Conservation (phyloP, 495 filamentous ascomycete species). For the Penicillium alfredii region DNA sequence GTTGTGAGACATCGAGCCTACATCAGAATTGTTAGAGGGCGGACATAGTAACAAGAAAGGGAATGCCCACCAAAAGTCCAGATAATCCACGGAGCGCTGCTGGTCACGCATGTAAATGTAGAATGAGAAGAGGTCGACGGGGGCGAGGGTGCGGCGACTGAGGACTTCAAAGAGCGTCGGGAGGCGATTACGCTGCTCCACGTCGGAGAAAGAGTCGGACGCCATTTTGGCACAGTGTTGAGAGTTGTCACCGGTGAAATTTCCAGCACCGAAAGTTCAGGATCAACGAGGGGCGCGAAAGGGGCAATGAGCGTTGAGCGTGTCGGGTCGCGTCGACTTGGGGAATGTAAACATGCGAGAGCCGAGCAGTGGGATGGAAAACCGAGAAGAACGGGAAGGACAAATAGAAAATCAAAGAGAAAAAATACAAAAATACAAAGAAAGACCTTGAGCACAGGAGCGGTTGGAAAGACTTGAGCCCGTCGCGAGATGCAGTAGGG, state of each 20-base stretch:
- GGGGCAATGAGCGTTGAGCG: conserved; percentile 19
- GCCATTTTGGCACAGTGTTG: conserved; percentile 25
- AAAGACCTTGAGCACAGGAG: too few species aligned
- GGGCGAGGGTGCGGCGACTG: conserved; percentile 80
- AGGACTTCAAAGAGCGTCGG: conserved; percentile 94
- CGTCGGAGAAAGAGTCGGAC: conserved; percentile 24
- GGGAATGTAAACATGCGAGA: conserved; percentile 5
- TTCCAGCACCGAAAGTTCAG: conserved; percentile 19
- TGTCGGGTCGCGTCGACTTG: conserved; percentile 6
- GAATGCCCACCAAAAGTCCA: conserved; percentile 84
- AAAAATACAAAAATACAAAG: conserved; percentile 4
- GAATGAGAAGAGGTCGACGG: conserved; percentile 95
- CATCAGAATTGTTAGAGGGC: conserved; percentile 6
- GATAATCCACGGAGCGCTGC: conserved; percentile 92
- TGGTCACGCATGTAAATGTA: conserved; percentile 99
- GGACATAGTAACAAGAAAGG: not conserved
- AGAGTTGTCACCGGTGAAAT: conserved; percentile 10
- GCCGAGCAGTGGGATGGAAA: conserved; percentile 7
- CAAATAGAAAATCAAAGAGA: conserved; percentile 4
- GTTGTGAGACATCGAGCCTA: conserved; percentile 98
- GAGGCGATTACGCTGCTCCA: conserved; percentile 67
- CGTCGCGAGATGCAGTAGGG: too few species aligned
- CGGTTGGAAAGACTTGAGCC: too few species aligned
- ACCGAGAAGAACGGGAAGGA: conserved; percentile 3
- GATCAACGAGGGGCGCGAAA: conserved; percentile 15